Evolutionary conservation across 768 basidiomycete genomes (phyloP).

Genomic region (Kwoniella sp.): DNA sequence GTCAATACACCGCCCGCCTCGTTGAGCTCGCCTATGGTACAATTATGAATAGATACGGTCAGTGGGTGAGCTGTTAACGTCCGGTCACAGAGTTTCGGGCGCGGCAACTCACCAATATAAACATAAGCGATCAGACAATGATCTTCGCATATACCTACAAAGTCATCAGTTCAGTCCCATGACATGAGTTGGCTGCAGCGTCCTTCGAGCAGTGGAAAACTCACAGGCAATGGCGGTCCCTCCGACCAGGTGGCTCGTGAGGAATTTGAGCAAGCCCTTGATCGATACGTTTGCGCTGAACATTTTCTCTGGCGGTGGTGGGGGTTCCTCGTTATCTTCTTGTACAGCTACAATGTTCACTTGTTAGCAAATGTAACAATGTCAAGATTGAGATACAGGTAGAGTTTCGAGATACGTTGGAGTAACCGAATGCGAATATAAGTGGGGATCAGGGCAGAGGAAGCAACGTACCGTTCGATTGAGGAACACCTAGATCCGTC

Average conservation of each 20-base stretch:
- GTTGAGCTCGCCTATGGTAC: constrained; percentile 50
- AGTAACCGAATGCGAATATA: too few relatives aligned
- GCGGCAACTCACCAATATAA: constrained; percentile 51
- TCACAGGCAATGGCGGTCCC: constrained; percentile 48
- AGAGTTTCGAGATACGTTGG: too few relatives aligned
- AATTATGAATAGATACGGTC: too few relatives aligned
- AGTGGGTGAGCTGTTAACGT: too few relatives aligned
- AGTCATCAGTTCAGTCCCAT: background rate
- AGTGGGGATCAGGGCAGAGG: too few relatives aligned
- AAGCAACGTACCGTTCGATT: constrained; percentile 36
- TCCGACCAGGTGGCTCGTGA: constrained; percentile 49
- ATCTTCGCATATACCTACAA: constrained; percentile 50
- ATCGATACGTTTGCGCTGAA: constrained; percentile 46
- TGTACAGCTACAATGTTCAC: background rate
- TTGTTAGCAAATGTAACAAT: background rate
- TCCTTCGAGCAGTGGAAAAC: constrained; percentile 1
- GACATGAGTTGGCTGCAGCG: constrained; percentile 1
- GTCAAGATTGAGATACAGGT: constrained; percentile 11
- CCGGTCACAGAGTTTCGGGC: too few relatives aligned
- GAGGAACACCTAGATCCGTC: constrained; percentile 46
- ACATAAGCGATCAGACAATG: constrained; percentile 55
- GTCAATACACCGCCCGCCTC: constrained; percentile 54
- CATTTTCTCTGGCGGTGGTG: constrained; percentile 40
- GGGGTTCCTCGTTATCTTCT: constrained; percentile 24
- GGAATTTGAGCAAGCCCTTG: constrained; percentile 50